These are phyloP conservation scores for Xylaria palmicola DNA, from an alignment of 495 filamentous ascomycete genomes.

Conservation along the genomic window DNA sequence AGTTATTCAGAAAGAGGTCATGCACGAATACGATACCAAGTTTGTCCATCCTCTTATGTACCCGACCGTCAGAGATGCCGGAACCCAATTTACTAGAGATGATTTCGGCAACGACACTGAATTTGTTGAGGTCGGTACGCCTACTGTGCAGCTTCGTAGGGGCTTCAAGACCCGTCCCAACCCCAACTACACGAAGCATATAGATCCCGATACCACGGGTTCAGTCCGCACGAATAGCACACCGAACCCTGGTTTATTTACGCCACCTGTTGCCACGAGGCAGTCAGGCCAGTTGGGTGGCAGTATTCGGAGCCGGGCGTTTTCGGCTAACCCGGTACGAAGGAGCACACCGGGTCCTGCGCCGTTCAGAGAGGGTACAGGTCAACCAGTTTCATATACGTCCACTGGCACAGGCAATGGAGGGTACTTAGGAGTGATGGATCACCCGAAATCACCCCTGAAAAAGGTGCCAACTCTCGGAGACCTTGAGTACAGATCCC, in stretches of 20 bases:
- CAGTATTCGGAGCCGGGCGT: constrained; percentile 17
- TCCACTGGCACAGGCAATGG: constrained; percentile 42
- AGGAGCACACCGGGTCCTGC: constrained; percentile 24
- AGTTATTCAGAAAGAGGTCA: constrained; percentile 84
- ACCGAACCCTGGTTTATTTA: constrained; percentile 32
- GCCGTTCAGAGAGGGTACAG: constrained; percentile 19
- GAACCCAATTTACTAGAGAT: constrained; percentile 62
- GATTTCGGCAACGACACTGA: constrained; percentile 48
- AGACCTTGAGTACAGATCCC: constrained; percentile 43
- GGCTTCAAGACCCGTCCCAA: constrained; percentile 85
- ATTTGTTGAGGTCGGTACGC: constrained; percentile 70
- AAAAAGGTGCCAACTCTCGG: constrained; percentile 59
- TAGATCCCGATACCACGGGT: constrained; percentile 63
- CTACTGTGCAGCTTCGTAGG: constrained; percentile 74
- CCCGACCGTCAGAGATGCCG: constrained; percentile 77
- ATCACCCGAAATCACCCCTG: constrained; percentile 77
- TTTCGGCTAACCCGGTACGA: constrained; percentile 21
- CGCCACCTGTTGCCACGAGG: constrained; percentile 26
- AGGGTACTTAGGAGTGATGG: constrained; percentile 77
- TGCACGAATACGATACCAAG: constrained; percentile 95
- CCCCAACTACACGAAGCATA: constrained; percentile 76
- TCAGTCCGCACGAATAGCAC: constrained; percentile 16
- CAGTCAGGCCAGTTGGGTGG: constrained; percentile 18
- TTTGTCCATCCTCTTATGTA: constrained; percentile 89
- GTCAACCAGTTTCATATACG: constrained; percentile 16